phyloP scores from a whole-genome alignment of 768 basidiomycete genomes.

The Mycena epipterygia region DNA sequence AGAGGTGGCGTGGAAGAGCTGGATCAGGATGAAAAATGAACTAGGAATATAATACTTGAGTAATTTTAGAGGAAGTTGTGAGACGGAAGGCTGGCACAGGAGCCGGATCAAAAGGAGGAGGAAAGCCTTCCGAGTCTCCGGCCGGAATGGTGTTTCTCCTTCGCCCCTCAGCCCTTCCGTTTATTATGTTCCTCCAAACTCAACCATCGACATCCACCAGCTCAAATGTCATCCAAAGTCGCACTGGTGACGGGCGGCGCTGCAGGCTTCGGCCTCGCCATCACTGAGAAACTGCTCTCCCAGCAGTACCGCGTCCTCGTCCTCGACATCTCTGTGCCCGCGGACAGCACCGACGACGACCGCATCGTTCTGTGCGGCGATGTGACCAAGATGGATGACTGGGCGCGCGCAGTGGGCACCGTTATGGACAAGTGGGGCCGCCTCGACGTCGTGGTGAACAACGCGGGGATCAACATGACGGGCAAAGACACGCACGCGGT shows the following conservation, averaged over 20 bases:
- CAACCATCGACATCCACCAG: background rate
- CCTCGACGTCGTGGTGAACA: constrained; percentile 21
- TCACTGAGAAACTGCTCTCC: constrained; percentile 14
- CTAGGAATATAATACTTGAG: background rate
- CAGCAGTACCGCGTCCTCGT: constrained; percentile 18
- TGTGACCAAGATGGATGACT: constrained; percentile 1
- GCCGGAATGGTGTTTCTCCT: constrained; percentile 6
- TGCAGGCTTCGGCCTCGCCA: constrained; percentile 16
- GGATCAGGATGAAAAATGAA: constrained; percentile 1
- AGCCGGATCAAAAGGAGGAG: background rate
- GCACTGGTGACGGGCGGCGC: constrained; percentile 21
- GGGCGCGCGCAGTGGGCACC: constrained; percentile 8
- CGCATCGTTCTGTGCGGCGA: constrained; percentile 12
- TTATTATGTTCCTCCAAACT: background rate
- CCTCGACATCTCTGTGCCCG: constrained; percentile 17
- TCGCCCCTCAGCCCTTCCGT: background rate
- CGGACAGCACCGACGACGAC: background rate
- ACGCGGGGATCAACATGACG: constrained; percentile 20
- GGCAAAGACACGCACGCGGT: constrained; percentile 21
- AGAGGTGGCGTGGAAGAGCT: constrained; percentile 8
- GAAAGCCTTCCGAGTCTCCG: no score
- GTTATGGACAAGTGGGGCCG: constrained; percentile 11
- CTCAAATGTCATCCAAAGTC: constrained; percentile 8
- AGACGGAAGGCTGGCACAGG: no score
- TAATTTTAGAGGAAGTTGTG: no score